Evolutionary conservation across 2,329 filamentous ascomycete species (phyloP).

Genomic region (Colletotrichum chlorophyti): DNA sequence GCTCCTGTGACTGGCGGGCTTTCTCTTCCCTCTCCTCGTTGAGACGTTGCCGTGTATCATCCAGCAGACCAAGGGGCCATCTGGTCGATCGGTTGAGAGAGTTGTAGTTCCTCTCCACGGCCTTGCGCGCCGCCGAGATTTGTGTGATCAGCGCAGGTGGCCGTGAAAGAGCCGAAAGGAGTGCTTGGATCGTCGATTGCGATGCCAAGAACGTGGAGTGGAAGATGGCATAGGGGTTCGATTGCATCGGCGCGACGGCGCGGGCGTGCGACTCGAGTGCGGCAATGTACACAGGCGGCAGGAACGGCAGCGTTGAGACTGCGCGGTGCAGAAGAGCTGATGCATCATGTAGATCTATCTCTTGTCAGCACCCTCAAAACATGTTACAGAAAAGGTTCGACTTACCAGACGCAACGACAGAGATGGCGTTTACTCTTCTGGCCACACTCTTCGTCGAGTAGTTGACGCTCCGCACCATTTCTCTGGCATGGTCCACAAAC

Average conservation of each 20-base stretch:
- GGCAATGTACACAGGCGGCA: constrained; percentile 71
- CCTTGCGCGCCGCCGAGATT: constrained; percentile 76
- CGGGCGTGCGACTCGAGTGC: constrained; percentile 78
- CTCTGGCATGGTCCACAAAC: constrained; percentile 88
- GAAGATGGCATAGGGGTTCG: constrained; percentile 75
- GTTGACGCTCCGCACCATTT: constrained; percentile 86
- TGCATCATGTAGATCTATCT: constrained; percentile 73
- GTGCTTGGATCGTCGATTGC: constrained; percentile 83
- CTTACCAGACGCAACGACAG: constrained; percentile 68
- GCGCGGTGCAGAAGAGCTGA: constrained; percentile 60
- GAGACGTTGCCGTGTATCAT: constrained; percentile 83
- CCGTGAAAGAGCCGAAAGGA: constrained; percentile 79
- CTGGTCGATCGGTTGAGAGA: constrained; percentile 77
- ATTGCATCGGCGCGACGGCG: constrained; percentile 70
- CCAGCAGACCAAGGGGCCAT: constrained; percentile 83
- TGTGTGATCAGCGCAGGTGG: constrained; percentile 79
- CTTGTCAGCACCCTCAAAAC: not conserved
- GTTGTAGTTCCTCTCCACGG: constrained; percentile 77
- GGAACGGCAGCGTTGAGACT: constrained; percentile 65
- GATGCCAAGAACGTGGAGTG: constrained; percentile 80
- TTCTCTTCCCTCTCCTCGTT: constrained; percentile 86
- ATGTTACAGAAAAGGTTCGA: not conserved
- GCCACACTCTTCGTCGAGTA: constrained; percentile 83
- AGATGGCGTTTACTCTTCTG: constrained; percentile 77
- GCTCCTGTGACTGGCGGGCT: constrained; percentile 71